Evolutionary conservation across 768 basidiomycete species (phyloP).

Genomic region (Pleurotus sapidus): DNA sequence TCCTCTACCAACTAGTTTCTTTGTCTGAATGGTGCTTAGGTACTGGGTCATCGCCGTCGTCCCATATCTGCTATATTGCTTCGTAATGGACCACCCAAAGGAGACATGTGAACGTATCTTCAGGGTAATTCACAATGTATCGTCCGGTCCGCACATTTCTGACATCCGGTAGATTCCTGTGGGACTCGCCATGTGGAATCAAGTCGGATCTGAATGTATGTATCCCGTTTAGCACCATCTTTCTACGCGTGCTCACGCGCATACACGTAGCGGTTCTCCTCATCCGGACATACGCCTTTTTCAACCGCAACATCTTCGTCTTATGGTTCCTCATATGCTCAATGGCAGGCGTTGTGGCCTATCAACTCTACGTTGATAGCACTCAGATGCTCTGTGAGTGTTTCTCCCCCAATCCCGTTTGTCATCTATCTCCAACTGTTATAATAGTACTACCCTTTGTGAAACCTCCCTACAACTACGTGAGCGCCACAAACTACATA

Average conservation of each 20-base stretch:
- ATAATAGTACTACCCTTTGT: constrained; percentile 60
- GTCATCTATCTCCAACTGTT: not conserved
- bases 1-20: constrained; percentile 9
- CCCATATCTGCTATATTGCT: constrained; percentile 75
- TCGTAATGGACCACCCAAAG: constrained; percentile 64
- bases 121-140: constrained; percentile 38
- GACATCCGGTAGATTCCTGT: constrained; percentile 61
- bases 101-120: constrained; percentile 69
- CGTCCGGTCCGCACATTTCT: not conserved
- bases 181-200: constrained; percentile 83
- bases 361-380: constrained; percentile 78
- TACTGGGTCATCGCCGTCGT: constrained; percentile 84
- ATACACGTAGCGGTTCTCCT: constrained; percentile 61
- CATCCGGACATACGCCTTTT: constrained; percentile 84
- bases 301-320: constrained; percentile 72
- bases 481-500: too few relatives aligned
- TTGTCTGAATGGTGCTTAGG: constrained; percentile 31
- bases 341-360: constrained; percentile 71
- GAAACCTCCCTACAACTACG: constrained; percentile 48
- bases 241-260: constrained; percentile 13
- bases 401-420: constrained; percentile 1
- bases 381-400: constrained; percentile 73
- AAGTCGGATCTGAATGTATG: constrained; percentile 77
- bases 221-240: constrained; percentile 10
- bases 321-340: constrained; percentile 62